Evolutionary conservation across 805 yeast genomes (phyloP).

Genomic region (Starmerella apis): DNA sequence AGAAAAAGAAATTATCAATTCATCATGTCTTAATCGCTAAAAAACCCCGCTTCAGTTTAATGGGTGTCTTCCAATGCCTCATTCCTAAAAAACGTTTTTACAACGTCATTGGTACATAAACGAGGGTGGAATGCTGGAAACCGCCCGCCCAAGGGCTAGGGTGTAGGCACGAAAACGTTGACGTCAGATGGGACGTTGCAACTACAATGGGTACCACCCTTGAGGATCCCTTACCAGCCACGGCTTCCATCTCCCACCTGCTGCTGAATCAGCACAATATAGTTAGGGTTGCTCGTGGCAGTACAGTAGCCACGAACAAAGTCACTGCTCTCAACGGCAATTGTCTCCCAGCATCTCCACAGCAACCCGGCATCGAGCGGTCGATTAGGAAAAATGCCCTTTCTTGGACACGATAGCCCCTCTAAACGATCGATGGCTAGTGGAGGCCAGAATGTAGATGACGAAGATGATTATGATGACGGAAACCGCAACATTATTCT

Average conservation of each 20-base stretch:
- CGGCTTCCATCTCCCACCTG: not conserved
- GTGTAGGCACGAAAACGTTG: not conserved
- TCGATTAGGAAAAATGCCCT: not conserved
- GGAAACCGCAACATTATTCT: constrained; percentile 78
- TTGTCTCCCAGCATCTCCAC: not conserved
- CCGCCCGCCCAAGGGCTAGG: not conserved
- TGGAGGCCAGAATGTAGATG: constrained; percentile 32
- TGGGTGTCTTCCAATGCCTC: no score
- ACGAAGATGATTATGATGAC: constrained; percentile 83
- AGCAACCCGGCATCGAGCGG: constrained; percentile 2
- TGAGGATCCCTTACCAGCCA: not conserved
- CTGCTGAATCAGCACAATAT: not conserved
- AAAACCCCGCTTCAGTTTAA: no score
- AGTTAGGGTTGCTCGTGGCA: constrained; percentile 1
- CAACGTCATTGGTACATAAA: no score
- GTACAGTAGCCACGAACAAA: constrained; percentile 1
- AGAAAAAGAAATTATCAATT: no score
- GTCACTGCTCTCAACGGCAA: not conserved
- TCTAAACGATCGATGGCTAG: constrained; percentile 4
- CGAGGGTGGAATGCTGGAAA: no score
- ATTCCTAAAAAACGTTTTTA: no score
- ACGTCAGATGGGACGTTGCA: not conserved
- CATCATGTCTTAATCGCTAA: no score
- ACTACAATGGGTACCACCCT: no score
- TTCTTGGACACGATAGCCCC: constrained; percentile 4